Conservation (phyloP, 768 basidiomycete genomes). For the Russula olivacea region DNA sequence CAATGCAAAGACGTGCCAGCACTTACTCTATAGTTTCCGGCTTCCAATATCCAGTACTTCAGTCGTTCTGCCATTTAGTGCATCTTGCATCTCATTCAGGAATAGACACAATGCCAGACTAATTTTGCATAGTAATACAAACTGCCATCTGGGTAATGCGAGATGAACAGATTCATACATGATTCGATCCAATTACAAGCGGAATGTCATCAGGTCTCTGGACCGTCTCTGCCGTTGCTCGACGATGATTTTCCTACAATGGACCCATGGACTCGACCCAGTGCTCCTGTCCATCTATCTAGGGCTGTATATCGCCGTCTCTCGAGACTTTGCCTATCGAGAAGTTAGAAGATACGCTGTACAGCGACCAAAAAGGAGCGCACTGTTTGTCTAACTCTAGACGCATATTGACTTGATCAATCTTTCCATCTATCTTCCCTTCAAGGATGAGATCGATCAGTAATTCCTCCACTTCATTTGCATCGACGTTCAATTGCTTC, state of each 20-base stretch:
- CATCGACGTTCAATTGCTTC: constrained; percentile 94
- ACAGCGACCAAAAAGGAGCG: constrained; percentile 28
- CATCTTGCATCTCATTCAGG: not conserved
- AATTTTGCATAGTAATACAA: constrained; percentile 16
- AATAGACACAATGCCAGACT: not conserved
- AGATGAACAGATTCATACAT: constrained; percentile 12
- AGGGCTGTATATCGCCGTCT: constrained; percentile 80
- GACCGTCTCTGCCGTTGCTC: constrained; percentile 16
- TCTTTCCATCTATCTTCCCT: constrained; percentile 93
- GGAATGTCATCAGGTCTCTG: constrained; percentile 9
- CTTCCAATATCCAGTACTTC: not conserved
- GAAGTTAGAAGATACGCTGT: constrained; percentile 14
- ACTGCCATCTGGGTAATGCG: constrained; percentile 4
- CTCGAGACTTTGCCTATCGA: constrained; percentile 71
- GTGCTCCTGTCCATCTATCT: constrained; percentile 75
- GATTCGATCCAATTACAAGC: not conserved
- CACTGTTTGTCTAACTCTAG: constrained; percentile 87
- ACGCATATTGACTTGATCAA: constrained; percentile 93
- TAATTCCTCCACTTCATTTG: constrained; percentile 88
- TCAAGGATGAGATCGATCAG: constrained; percentile 91
- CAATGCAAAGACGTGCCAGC: not conserved
- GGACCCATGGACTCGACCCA: constrained; percentile 69
- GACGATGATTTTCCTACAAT: constrained; percentile 65
- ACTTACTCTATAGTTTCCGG: not conserved
- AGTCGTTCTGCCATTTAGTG: not conserved